These are phyloP conservation scores for Boletus rufocinnamomeus DNA, from an alignment of 768 basidiomycete species.

Conservation along the genomic window DNA sequence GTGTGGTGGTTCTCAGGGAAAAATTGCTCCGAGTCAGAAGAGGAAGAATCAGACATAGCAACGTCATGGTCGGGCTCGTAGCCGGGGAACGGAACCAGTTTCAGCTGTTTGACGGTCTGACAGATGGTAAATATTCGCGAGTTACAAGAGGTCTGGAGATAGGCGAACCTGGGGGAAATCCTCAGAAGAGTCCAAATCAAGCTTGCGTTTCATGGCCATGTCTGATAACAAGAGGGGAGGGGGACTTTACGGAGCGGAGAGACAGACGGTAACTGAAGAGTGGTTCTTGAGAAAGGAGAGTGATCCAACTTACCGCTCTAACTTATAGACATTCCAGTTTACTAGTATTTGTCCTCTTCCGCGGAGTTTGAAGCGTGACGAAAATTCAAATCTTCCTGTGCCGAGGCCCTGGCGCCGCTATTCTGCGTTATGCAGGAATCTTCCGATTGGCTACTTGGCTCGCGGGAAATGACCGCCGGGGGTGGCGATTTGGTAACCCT, in stretches of 20 bases:
- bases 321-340: constrained; percentile 36
- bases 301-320: constrained; percentile 24
- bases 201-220: constrained; percentile 80
- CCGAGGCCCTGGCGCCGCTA: constrained; percentile 19
- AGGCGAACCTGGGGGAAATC: constrained; percentile 47
- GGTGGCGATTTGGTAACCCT: constrained; percentile 11
- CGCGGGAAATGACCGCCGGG: constrained; percentile 7
- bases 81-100: constrained; percentile 75
- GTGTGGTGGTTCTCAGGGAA: constrained; percentile 54
- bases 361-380: constrained; percentile 25
- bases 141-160: constrained; percentile 17
- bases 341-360: constrained; percentile 26
- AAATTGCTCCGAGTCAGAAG: constrained; percentile 60
- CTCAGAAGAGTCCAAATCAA: constrained; percentile 59
- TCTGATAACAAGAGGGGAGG: constrained; percentile 17
- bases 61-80: constrained; percentile 63
- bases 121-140: constrained; percentile 19
- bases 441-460: constrained; percentile 31
- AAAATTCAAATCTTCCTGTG: constrained; percentile 19
- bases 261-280: constrained; percentile 8
- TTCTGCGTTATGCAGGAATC: constrained; percentile 16
- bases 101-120: constrained; percentile 67
- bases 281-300: constrained; percentile 31
- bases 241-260: constrained; percentile 4
- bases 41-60: constrained; percentile 61